Percentiles rank a stretch among this genome's conserved stretches.
These are phyloP conservation scores for Saccharomycopsis lassenensis DNA, from an alignment of 805 yeast species.

Conservation along the genomic window DNA sequence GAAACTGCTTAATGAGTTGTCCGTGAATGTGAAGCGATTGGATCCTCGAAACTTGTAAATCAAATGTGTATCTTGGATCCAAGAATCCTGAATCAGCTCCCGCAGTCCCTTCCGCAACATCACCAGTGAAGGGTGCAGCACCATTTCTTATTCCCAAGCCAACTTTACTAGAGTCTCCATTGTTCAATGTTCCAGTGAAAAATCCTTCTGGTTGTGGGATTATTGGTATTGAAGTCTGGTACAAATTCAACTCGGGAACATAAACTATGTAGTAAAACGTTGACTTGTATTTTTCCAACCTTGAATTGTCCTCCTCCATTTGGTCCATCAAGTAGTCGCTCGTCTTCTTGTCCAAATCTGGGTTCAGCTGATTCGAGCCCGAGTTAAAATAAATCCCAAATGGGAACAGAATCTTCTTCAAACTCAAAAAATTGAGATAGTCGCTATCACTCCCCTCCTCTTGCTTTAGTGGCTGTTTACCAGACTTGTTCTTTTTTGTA, in stretches of 20 bases:
- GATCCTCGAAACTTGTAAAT: constrained; percentile 12
- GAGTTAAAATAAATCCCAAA: constrained; percentile 13
- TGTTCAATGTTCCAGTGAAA: not conserved
- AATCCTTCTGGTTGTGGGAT: constrained; percentile 8
- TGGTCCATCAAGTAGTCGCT: constrained; percentile 3
- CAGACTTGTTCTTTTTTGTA: not conserved
- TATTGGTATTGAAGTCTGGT: constrained; percentile 17
- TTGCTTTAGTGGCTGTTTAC: constrained; percentile 1
- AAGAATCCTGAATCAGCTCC: constrained; percentile 16
- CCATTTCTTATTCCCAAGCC: too few relatives aligned
- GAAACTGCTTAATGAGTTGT: constrained; percentile 9
- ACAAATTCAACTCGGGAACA: constrained; percentile 11
- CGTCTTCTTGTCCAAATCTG: constrained; percentile 1
- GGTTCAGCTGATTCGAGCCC: not conserved
- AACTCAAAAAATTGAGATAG: constrained; percentile 1
- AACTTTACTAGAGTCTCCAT: not conserved
- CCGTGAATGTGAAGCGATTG: constrained; percentile 14
- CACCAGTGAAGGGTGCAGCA: too few relatives aligned
- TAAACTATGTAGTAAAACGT: constrained; percentile 14
- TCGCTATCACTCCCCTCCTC: not conserved
- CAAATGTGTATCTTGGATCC: constrained; percentile 16
- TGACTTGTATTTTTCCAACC: constrained; percentile 12
- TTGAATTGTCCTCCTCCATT: constrained; percentile 10
- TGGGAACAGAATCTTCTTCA: constrained; percentile 9
- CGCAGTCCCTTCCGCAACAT: too few relatives aligned